Base-by-base conservation (phyloP, 2,329 filamentous ascomycete species). In the Erysiphe pulchra region DNA sequence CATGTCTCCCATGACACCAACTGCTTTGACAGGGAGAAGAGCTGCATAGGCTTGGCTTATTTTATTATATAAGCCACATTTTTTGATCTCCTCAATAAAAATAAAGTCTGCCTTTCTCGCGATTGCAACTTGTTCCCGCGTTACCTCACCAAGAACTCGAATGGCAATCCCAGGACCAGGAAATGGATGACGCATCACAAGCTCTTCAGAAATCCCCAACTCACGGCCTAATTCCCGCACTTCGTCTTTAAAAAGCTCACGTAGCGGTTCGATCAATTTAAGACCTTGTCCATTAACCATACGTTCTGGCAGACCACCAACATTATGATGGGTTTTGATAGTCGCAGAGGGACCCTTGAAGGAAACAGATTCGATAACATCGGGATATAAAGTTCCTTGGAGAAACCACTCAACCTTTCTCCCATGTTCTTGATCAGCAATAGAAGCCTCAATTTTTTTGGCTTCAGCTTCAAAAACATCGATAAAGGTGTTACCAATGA, bases 351-450 rank as follows among this genome's bases (percentile, higher is more conserved):
- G 77, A 0, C 77, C 77, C 58, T 79, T 79, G 68, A 80, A 82
- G 24, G 75, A 78, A 50, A 82, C 73, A 50, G 69, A 65, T 57
- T 72, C 69, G 44, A 73, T 69, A 34, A 60, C 55, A 50, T 60
- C 79, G 1, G 77, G 79, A 61, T 84, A 87, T 20, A 90, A 67
- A 9, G 57, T 59, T 47, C 85, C 84, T 62, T 94, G 86, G 10
- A 94, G 68, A 57, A 94, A 80, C 70, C 74, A 94, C 54, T 83
- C 73, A 36, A 94, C 79, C 55, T 79, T 76, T 32, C 80, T 82
- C n/a, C 75, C 75, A 46, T 69, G 67, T 1, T 68, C 61, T 0
- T 77, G 77, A 56, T 77, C 67, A 50, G 75, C 71, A 0, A 80
- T 80, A 28, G 69, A 74, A 46, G 71, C 71, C 50, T 84, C 81